phyloP scores from a whole-genome alignment of 306 rosid genomes.

The Hylodesmum podocarpum region DNA sequence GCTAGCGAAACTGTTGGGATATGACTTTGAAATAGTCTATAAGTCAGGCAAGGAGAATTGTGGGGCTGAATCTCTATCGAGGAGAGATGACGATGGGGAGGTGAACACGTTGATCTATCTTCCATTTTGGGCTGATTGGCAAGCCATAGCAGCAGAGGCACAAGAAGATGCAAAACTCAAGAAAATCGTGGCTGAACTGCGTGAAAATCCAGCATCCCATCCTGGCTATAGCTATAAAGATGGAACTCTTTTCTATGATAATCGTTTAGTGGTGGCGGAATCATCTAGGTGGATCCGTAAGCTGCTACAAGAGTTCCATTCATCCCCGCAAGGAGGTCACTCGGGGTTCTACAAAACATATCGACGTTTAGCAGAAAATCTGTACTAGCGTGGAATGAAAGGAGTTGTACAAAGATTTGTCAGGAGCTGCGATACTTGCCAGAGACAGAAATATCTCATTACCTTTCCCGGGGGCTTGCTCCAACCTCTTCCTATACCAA shows the following conservation, averaged over 20 bases:
- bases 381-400: not conserved
- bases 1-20: not conserved
- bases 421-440: not conserved
- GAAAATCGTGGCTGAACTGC: not conserved
- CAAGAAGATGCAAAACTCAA: not conserved
- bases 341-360: not conserved
- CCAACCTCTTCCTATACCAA: not conserved
- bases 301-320: not conserved
- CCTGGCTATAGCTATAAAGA: not conserved
- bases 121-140: not conserved
- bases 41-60: not conserved
- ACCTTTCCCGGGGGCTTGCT: not conserved
- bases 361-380: not conserved
- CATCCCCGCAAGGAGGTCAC: not conserved
- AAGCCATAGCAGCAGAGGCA: not conserved
- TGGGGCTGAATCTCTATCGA: not conserved
- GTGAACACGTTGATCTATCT: rapidly evolving
- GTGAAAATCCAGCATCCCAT: too few relatives aligned
- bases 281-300: not conserved
- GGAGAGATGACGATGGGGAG: not conserved
- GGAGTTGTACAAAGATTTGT: not conserved
- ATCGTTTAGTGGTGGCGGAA: not conserved
- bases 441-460: not conserved
- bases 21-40: not conserved
- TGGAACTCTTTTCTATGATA: not conserved